Evolutionary conservation across 75 land plant genomes (phyloP), one percentile per base, ranked within the genome.

Genomic region (Selaginella moellendorffii): DNA sequence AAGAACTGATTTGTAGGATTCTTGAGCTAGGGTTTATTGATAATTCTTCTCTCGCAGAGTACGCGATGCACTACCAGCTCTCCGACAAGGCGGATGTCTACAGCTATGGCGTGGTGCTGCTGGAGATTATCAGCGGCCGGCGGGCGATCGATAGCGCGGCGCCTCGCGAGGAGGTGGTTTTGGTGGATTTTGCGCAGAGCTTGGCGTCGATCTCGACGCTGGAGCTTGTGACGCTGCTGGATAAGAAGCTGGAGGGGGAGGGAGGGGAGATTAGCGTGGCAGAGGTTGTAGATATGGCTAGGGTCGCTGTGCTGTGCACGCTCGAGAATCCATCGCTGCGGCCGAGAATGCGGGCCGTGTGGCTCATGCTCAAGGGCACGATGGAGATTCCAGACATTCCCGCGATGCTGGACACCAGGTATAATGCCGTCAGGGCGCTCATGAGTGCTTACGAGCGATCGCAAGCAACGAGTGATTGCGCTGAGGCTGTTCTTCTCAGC

Each of bases 281-380:
- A 21, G 59, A 56, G n/a, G 59, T n/a, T 8, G 24, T 24, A 21
- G 59, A 56, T 24, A 56, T 56, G 59, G 59, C 59, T 24, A 56
- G 24, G n/a, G n/a, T 56, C n/a, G 59, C 59, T 2, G 24, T 56
- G 2, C 21, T 56, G 59, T 56, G 59, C 19, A 56, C 59, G 17
- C 8, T 21, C 8, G 59, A 19, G 19, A 21, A 8, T 8, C 59
- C 59, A 2, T 8, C n/a, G 2, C 24, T 56, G 59, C 5, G 59
- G 59, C 59, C 59, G 17, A 56, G n/a, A 21, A 56, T 56, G 8
- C 21, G 24, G 24, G 8, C 21, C 24, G 59, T 56, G 25, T 56
- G 24, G 19, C 59, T 56, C 5, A 56, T 56, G 59, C 59, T 56
- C n/a, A 56, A 56, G 59, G 59, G 59, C 19, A 21, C 59, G 17